Base-by-base conservation (phyloP, 257 asterid species). In the Solanum chilense region DNA sequence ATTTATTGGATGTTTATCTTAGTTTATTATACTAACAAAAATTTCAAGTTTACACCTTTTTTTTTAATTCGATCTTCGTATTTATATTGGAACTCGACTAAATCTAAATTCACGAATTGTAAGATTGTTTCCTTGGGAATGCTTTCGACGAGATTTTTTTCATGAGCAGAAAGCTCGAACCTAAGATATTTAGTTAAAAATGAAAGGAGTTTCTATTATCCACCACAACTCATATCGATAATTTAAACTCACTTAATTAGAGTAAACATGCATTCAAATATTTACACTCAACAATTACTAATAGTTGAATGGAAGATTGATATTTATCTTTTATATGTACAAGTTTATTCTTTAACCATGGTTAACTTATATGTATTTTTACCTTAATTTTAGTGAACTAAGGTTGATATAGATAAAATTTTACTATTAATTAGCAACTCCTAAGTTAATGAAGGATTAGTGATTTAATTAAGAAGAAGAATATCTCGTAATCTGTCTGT, bases 1-100 rank as follows among this genome's bases (percentile, higher is more conserved):
- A 78, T 27, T 45, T 25, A 78, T 78, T 15, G 64, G 42, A 78
- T 45, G 84, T 78, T 27, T 78, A 45, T 45, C 84, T 78, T 45
- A 27, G 3, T 6, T n/a, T 49, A 49, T 18, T 4, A 33, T 33
- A 52, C 62, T 52, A 18, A 6, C 64, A 56, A 56, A 18, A n/a
- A 56, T 18, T 56, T 52, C 35, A 33, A 33, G 35, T 3, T 33
- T 33, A 3, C 35, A 33, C 35, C 35, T 5, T 33, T 33, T 33
- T 33, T 33, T 33, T 33, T 33, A 33, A 3, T 33, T 33, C 35
- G 35, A 33, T 33, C 35, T 33, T 33, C 35, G 5, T 33, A 33
- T 33, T 33, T 33, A 4, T 33, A 33, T 33, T 33, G 35, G 0
- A 5, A 33, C 35, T 33, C 35, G 35, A 33, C 35, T 33, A 33